Conservation (phyloP, 2,329 filamentous ascomycete genomes). For the Rutstroemia sp. region DNA sequence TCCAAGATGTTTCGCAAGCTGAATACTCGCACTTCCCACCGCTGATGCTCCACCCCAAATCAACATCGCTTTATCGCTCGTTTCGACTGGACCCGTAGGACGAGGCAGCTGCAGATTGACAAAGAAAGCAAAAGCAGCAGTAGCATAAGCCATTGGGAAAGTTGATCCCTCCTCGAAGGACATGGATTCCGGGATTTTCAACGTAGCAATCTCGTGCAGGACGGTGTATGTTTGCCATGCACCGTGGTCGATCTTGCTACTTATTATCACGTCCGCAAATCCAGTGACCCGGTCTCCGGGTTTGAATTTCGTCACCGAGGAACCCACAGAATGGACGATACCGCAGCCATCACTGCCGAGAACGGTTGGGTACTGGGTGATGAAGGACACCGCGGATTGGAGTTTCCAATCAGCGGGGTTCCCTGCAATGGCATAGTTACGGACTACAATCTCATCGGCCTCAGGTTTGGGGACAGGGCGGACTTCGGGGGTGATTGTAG, state of each 20-base stretch:
- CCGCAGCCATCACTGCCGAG: constrained; percentile 26
- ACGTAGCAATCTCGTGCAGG: constrained; percentile 35
- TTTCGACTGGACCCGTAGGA: constrained; percentile 11
- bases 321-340: constrained; percentile 12
- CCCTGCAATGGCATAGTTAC: constrained; percentile 30
- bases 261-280: constrained; percentile 34
- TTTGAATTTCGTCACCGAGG: constrained; percentile 17
- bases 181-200: constrained; percentile 21
- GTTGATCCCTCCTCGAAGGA: constrained; percentile 23
- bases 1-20: constrained; percentile 35
- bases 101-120: constrained; percentile 5
- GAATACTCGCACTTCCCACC: constrained; percentile 31
- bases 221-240: constrained; percentile 38
- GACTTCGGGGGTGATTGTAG: constrained; percentile 26
- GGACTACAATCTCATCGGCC: constrained; percentile 29
- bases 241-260: constrained; percentile 27
- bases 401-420: constrained; percentile 34
- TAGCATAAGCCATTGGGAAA: constrained; percentile 24
- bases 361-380: constrained; percentile 30
- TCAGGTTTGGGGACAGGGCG: constrained; percentile 31
- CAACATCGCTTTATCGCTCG: constrained; percentile 27
- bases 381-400: constrained; percentile 21
- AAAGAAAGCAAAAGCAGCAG: constrained; percentile 11
- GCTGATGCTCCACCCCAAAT: constrained; percentile 21
- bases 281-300: constrained; percentile 38